These are phyloP conservation scores for Jacaranda copaia DNA, from an alignment of 257 asterid genomes.

Conservation along the genomic window DNA sequence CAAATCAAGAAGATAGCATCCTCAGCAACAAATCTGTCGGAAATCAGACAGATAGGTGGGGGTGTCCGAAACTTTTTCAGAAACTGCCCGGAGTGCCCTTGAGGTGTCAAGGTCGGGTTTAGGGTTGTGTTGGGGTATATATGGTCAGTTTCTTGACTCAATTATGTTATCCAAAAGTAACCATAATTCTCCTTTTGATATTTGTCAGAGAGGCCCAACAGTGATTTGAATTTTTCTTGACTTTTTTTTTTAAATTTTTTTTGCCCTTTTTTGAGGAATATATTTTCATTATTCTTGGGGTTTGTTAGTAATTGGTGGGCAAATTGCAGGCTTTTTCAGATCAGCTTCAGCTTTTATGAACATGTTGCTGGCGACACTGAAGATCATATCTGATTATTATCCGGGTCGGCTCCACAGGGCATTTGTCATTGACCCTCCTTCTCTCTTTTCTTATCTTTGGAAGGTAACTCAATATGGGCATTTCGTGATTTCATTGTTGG, in stretches of 20 bases:
- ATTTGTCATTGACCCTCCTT: conserved; percentile 92
- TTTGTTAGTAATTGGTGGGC: conserved; percentile 26
- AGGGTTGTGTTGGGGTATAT: conserved; percentile 46
- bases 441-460: conserved; percentile 90
- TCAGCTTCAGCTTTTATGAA: conserved; percentile 96
- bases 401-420: conserved; percentile 83
- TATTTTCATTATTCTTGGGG: too few relatives aligned
- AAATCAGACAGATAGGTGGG: conserved; percentile 27
- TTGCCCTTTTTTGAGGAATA: neutral
- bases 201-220: conserved; percentile 51
- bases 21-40: conserved; percentile 47
- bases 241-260: conserved; percentile 37
- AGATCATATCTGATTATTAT: conserved; percentile 78
- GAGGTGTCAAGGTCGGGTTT: conserved; percentile 57
- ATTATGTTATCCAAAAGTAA: conserved; percentile 49
- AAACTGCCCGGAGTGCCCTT: conserved; percentile 71
- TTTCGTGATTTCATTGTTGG: too few relatives aligned
- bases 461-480: conserved; percentile 57
- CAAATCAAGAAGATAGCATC: conserved; percentile 38
- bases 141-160: conserved; percentile 38
- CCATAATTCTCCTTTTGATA: conserved; percentile 51
- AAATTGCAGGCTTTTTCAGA: conserved; percentile 89
- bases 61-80: conserved; percentile 46
- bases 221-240: conserved; percentile 46
- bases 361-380: conserved; percentile 73